Percentiles rank a stretch among this genome's conserved stretches.
These are phyloP conservation scores for Berkeleyomyces rouxiae DNA, from an alignment of 2,329 filamentous ascomycete species.

Conservation along the genomic window DNA sequence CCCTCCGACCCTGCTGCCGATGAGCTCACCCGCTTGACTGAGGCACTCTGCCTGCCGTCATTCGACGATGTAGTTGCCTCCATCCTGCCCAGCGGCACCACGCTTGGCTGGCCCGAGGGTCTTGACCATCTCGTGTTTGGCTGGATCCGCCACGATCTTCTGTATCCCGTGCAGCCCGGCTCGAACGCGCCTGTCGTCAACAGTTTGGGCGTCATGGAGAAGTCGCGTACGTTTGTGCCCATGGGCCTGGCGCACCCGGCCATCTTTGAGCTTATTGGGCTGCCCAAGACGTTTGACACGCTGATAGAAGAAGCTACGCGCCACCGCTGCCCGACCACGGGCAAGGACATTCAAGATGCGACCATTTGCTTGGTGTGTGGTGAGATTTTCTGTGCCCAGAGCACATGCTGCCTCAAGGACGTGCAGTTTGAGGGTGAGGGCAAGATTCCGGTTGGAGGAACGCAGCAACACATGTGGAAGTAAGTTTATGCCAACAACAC, in stretches of 20 bases:
- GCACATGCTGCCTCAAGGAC: constrained; percentile 68
- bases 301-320: constrained; percentile 84
- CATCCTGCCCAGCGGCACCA: constrained; percentile 29
- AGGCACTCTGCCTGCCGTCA: constrained; percentile 56
- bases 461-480: constrained; percentile 78
- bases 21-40: constrained; percentile 69
- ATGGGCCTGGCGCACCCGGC: constrained; percentile 58
- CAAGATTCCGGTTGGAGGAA: constrained; percentile 51
- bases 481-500: constrained; percentile 29
- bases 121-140: constrained; percentile 33
- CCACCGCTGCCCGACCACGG: constrained; percentile 69
- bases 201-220: neutral
- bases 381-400: constrained; percentile 91
- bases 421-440: constrained; percentile 29
- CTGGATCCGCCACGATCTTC: constrained; percentile 55
- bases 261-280: constrained; percentile 83
- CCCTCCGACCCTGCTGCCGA: constrained; percentile 47
- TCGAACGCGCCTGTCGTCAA: neutral
- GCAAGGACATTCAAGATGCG: constrained; percentile 80
- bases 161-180: constrained; percentile 19
- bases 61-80: constrained; percentile 62
- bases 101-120: constrained; percentile 11
- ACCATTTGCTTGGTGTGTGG: constrained; percentile 89
- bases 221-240: constrained; percentile 17
- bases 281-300: constrained; percentile 82